phyloP scores from a whole-genome alignment of 768 basidiomycete species.

The Boletus coccyginus region DNA sequence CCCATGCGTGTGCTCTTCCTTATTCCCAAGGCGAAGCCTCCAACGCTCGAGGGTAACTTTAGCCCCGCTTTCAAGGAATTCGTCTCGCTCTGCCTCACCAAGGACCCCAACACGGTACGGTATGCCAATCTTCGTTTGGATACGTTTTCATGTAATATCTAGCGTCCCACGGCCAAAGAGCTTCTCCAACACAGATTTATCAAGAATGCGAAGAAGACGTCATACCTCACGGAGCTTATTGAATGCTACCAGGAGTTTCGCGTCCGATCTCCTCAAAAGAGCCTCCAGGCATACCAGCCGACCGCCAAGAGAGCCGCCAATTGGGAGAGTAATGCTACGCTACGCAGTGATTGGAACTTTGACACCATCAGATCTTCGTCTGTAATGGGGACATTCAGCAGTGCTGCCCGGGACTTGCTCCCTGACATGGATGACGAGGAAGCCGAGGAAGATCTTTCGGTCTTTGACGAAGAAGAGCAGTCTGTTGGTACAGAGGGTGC shows the following conservation, averaged over 20 bases:
- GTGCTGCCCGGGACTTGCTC: conserved; percentile 67
- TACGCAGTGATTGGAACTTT: conserved; percentile 95
- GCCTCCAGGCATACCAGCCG: conserved; percentile 52
- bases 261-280: conserved; percentile 55
- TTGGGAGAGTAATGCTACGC: conserved; percentile 73
- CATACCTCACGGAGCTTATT: conserved; percentile 81
- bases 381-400: conserved; percentile 76
- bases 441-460: conserved; percentile 34
- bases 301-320: conserved; percentile 54
- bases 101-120: conserved; percentile 75
- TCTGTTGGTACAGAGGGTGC: conserved; percentile 64
- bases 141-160: conserved; percentile 14
- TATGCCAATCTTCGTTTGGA: conserved; percentile 18
- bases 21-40: conserved; percentile 95
- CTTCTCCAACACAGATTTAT: conserved; percentile 94
- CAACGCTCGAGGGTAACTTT: conserved; percentile 84
- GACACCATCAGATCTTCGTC: conserved; percentile 75
- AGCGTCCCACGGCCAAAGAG: conserved; percentile 91
- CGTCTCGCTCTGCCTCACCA: conserved; percentile 84
- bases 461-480: conserved; percentile 45
- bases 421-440: conserved; percentile 60
- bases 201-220: conserved; percentile 76
- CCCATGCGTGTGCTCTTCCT: conserved; percentile 98
- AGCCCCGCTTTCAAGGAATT: conserved; percentile 91
- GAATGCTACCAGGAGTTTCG: conserved; percentile 84